Evolutionary conservation across 352 stramenopile genomes (phyloP), one percentile per base, ranked within the genome.

Genomic region (Pilasporangium apinafurcum): DNA sequence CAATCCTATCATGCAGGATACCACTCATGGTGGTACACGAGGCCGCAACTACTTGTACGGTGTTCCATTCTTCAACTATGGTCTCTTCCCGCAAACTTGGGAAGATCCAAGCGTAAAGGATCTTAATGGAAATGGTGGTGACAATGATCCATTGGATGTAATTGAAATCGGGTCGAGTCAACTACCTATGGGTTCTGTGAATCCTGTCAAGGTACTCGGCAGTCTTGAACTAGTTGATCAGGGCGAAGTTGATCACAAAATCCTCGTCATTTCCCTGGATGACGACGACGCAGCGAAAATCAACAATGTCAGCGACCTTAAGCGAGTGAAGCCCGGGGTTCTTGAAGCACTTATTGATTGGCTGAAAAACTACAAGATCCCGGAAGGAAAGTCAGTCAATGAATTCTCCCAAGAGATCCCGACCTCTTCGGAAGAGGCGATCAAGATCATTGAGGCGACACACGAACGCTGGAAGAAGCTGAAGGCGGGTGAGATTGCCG

Each of bases 121-220:
- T 50, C 49, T 59, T 13, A 63, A 77, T 13, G 87, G 92, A n/a
- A 86, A 97, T 53, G 89, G 90, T 28, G 97, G 97, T 29, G 97
- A 99, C 66, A 98, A 99, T 53, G 97, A 99, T 63, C 97, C 97
- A 17, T 67, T 99, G 30, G 97, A 99, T 64, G 95, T 99, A n/a
- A 98, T 99, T 53, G 97, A 99, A 59, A 75, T 99, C 34, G 96
- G 97, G 34, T 65, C 62, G 13, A 65, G 68, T 37, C 86, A 91
- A 48, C 58, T 99, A 17, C 39, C 74, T 5, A 98, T 98, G 81
- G 97, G 97, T 22, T 96, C 86, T 14, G 83, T 99, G 26, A 95
- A 95, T 33, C 81, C 82, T n/a, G 97, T 98, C 34, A 97, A 97
- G 58, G 88, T 99, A 20, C 78, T 99, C n/a, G 95, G 96, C 32